Evolutionary conservation across 306 rosid genomes (phyloP).

Genomic region (Cotoneaster glaucophyllus): DNA sequence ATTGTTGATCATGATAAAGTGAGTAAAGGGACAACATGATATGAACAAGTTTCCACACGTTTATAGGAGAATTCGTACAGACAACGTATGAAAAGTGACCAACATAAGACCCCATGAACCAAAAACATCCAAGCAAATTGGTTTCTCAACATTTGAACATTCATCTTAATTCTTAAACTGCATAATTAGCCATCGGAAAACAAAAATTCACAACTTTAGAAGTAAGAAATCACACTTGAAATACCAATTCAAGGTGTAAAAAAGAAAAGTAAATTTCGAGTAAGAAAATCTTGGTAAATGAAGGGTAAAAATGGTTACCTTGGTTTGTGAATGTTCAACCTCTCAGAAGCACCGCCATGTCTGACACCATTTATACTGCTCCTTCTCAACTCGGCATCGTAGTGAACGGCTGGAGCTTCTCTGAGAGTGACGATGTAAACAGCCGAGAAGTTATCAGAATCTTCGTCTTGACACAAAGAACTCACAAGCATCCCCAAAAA

Average conservation of each 20-base stretch:
- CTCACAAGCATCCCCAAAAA: constrained; percentile 38
- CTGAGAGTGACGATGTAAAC: constrained; percentile 78
- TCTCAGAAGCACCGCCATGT: constrained; percentile 36
- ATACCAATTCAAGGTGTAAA: background rate
- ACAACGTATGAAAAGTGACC: background rate
- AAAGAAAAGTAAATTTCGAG: background rate
- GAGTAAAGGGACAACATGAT: background rate
- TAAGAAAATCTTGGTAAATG: background rate
- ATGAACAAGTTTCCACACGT: background rate
- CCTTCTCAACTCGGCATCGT: constrained; percentile 41
- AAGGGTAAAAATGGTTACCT: constrained; percentile 33
- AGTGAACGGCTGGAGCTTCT: constrained; percentile 58
- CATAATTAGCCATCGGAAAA: background rate
- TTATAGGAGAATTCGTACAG: background rate
- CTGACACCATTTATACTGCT: constrained; percentile 24
- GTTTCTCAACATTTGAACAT: background rate
- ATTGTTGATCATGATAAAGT: background rate
- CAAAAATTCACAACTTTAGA: background rate
- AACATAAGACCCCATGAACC: constrained; percentile 1
- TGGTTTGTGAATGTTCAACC: constrained; percentile 57
- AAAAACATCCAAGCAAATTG: background rate
- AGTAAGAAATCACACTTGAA: background rate
- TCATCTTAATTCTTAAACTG: background rate
- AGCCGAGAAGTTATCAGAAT: constrained; percentile 40
- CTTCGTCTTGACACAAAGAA: constrained; percentile 39